Evolutionary conservation across 2,329 filamentous ascomycete genomes (phyloP).

Genomic region (Plenodomus tracheiphilus): DNA sequence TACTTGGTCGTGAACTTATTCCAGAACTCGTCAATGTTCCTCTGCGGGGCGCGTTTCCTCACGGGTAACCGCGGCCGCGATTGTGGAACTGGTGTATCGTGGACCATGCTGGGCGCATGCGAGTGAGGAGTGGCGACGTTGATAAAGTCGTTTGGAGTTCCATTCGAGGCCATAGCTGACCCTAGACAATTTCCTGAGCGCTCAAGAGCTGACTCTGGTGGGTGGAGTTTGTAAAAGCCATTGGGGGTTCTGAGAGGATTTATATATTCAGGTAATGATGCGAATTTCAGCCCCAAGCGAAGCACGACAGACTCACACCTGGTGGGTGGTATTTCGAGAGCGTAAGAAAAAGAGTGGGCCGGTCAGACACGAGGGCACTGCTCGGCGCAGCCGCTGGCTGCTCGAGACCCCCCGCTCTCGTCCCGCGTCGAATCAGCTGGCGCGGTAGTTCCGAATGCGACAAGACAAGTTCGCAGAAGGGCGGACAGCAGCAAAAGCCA

Average conservation of each 20-base stretch:
- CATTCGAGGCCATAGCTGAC: conserved; percentile 42
- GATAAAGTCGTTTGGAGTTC: conserved; percentile 42
- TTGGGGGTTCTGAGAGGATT: conserved; percentile 27
- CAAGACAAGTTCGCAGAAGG: conserved; percentile 19
- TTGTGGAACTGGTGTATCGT: conserved; percentile 22
- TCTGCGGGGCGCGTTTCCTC: conserved; percentile 64
- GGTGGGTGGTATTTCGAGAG: conserved; percentile 37
- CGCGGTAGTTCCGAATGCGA: conserved; percentile 21
- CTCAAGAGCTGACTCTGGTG: conserved; percentile 9
- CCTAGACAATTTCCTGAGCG: background rate
- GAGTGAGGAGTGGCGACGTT: conserved; percentile 43
- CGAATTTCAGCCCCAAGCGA: conserved; percentile 36
- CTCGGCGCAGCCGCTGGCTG: conserved; percentile 35
- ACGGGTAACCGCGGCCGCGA: conserved; percentile 28
- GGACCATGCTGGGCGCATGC: conserved; percentile 41
- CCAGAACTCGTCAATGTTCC: conserved; percentile 74
- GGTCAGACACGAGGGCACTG: conserved; percentile 30
- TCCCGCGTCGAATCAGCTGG: conserved; percentile 26
- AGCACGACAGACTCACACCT: conserved; percentile 27
- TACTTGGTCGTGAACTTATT: conserved; percentile 67
- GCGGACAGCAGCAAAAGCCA: conserved; percentile 27
- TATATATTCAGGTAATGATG: conserved; percentile 26
- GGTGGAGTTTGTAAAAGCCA: conserved; percentile 25
- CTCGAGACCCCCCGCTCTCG: conserved; percentile 23
- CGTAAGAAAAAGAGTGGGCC: conserved; percentile 41